Conservation (phyloP, 768 basidiomycete genomes). For the Xerocomellus dryophilus region DNA sequence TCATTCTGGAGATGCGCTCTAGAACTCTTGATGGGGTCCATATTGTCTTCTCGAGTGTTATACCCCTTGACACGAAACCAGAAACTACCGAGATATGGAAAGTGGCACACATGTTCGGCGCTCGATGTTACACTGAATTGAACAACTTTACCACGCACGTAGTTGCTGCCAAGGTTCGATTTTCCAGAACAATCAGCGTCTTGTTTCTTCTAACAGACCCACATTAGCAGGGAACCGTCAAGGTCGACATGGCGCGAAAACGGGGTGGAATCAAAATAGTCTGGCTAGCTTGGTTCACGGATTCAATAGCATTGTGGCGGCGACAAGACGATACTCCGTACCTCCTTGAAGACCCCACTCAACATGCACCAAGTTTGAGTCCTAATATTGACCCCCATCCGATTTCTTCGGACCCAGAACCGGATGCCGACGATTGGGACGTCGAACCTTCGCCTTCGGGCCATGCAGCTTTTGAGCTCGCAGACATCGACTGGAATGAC, state of each 20-base stretch:
- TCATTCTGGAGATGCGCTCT: slow-evolving; percentile 78
- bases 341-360: slow-evolving; percentile 60
- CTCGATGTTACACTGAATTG: slow-evolving; percentile 71
- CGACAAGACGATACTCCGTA: slow-evolving; percentile 78
- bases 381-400: slow-evolving; percentile 47
- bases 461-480: slow-evolving; percentile 44
- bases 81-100: slow-evolving; percentile 84
- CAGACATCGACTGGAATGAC: slow-evolving; percentile 75
- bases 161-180: slow-evolving; percentile 78
- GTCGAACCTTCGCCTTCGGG: slow-evolving; percentile 37
- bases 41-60: slow-evolving; percentile 91
- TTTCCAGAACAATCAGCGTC: not conserved
- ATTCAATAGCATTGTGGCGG: slow-evolving; percentile 85
- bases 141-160: slow-evolving; percentile 76
- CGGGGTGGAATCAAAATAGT: slow-evolving; percentile 81
- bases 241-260: slow-evolving; percentile 80
- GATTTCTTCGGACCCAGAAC: slow-evolving; percentile 64
- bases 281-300: slow-evolving; percentile 85
- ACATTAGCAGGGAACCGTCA: slow-evolving; percentile 79
- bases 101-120: slow-evolving; percentile 85
- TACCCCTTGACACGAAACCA: slow-evolving; percentile 81
- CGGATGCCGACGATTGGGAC: slow-evolving; percentile 70
- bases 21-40: slow-evolving; percentile 76
- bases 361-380: slow-evolving; percentile 38
- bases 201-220: slow-evolving; percentile 4